Evolutionary conservation across 495 filamentous ascomycete genomes (phyloP).

Genomic region (Apiosordaria backusii): DNA sequence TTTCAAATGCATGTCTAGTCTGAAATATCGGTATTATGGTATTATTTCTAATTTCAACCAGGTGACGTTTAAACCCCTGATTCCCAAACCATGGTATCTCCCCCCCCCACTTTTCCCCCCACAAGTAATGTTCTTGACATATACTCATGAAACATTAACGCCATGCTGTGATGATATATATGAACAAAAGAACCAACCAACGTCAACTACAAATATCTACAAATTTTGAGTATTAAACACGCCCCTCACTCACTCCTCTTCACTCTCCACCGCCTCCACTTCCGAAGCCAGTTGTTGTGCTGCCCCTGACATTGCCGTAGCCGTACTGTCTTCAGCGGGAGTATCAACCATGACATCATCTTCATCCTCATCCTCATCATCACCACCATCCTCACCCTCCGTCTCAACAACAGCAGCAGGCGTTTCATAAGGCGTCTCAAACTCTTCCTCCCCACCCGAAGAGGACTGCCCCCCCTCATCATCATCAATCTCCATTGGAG

Average conservation of each 20-base stretch:
- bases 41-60: not conserved
- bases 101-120: no score
- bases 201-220: not conserved
- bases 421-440: not conserved
- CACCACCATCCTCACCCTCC: not conserved
- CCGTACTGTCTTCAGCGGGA: not conserved
- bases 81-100: no score
- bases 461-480: not conserved
- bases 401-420: not conserved
- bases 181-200: not conserved
- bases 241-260: not conserved
- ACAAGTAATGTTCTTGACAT: no score
- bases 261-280: not conserved
- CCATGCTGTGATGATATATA: no score
- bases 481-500: not conserved
- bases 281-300: not conserved
- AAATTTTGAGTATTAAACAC: not conserved
- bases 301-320: no score
- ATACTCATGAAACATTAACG: no score
- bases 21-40: no score
- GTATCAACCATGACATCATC: not conserved
- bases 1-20: no score
- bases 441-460: not conserved
- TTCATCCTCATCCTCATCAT: not conserved
- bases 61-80: no score